A percentile compares a stretch with the other conserved stretches of the same genome.
Evolutionary conservation across 2,329 filamentous ascomycete genomes (phyloP).

Genomic region (Diplodia intermedia): DNA sequence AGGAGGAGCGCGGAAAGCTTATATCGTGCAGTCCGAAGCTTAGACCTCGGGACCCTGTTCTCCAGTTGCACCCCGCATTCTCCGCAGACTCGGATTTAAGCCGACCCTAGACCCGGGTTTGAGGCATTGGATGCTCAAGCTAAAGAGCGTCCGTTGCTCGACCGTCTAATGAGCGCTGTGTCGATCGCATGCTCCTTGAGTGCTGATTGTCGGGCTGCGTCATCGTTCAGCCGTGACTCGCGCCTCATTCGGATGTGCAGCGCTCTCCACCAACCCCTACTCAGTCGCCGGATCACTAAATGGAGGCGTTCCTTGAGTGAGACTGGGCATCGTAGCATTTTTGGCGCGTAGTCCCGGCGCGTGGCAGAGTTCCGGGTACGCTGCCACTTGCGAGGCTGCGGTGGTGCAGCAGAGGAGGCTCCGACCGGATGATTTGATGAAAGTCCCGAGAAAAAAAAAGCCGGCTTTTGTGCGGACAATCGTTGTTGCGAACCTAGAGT

Average conservation of each 20-base stretch:
- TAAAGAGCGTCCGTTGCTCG: not conserved
- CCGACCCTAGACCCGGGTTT: not conserved
- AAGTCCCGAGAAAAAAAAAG: not conserved
- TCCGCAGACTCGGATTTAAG: conserved; percentile 11
- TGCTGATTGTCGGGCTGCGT: conserved; percentile 6
- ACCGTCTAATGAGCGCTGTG: not conserved
- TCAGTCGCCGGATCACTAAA: not conserved
- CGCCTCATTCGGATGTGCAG: not conserved
- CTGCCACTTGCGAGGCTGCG: conserved; percentile 9
- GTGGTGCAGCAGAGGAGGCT: not conserved
- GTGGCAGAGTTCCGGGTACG: not conserved
- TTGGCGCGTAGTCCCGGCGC: not conserved
- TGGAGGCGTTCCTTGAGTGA: not conserved
- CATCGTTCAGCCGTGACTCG: not conserved
- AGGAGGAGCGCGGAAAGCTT: not conserved
- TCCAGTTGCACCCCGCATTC: conserved; percentile 21
- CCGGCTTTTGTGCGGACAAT: not conserved
- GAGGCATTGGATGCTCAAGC: not conserved
- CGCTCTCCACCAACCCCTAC: not conserved
- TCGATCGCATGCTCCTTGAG: not conserved
- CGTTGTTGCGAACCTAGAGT: not conserved
- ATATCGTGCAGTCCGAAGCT: not conserved
- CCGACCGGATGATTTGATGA: not conserved
- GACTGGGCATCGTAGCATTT: not conserved
- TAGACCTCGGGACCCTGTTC: conserved; percentile 19